These are phyloP conservation scores for Mucor ambiguus DNA, from an alignment of 371 early-diverging fungal genomes.

Conservation along the genomic window DNA sequence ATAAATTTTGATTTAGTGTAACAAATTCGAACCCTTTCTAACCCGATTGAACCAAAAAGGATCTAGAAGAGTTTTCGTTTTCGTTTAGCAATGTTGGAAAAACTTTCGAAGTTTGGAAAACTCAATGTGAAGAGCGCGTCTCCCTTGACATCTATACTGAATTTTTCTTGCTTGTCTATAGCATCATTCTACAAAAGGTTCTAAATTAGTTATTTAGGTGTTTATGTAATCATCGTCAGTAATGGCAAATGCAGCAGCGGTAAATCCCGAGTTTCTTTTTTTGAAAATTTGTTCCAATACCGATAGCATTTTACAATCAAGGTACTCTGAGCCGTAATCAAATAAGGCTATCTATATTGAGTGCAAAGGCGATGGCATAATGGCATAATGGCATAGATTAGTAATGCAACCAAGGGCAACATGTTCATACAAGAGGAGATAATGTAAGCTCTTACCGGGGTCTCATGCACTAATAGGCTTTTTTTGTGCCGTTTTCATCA, in stretches of 20 bases:
- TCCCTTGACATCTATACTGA: not conserved
- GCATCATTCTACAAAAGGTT: not conserved
- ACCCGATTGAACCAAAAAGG: slow-evolving; percentile 1
- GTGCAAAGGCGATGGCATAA: too few relatives aligned
- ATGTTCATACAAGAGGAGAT: too few relatives aligned
- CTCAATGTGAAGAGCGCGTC: not conserved
- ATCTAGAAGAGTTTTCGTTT: not conserved
- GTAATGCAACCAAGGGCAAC: too few relatives aligned
- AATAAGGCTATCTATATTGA: not conserved
- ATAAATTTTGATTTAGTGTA: slow-evolving; percentile 9
- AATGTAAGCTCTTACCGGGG: too few relatives aligned
- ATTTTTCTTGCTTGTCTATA: too few relatives aligned
- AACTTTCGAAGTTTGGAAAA: too few relatives aligned
- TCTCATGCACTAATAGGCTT: too few relatives aligned
- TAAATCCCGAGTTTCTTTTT: not conserved
- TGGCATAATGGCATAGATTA: too few relatives aligned
- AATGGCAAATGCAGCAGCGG: not conserved
- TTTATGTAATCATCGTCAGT: not conserved
- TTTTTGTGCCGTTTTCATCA: too few relatives aligned
- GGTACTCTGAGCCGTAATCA: not conserved
- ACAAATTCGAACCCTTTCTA: not conserved
- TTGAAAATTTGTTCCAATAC: not conserved
- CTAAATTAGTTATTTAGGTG: not conserved
- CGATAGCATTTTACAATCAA: not conserved
- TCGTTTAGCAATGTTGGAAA: too few relatives aligned